These are phyloP conservation scores for Kwoniella heveanensis DNA, from an alignment of 768 basidiomycete species.

Conservation along the genomic window DNA sequence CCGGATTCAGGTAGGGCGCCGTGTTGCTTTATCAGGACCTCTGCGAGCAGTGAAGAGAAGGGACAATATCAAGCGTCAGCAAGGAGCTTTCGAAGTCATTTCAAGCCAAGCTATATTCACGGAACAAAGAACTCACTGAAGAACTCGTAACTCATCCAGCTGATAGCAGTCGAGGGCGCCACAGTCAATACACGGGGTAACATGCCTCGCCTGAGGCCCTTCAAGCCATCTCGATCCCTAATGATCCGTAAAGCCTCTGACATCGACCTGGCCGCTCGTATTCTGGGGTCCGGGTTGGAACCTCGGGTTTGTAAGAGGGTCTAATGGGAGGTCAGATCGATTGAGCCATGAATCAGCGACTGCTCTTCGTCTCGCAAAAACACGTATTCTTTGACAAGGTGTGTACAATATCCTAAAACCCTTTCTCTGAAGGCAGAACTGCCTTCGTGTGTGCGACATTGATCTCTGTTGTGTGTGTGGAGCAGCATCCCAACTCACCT, in stretches of 20 bases:
- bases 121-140: constrained; percentile 98
- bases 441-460: too few species aligned
- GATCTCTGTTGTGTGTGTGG: too few species aligned
- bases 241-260: constrained; percentile 84
- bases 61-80: background rate
- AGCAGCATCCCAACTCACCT: constrained; percentile 56
- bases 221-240: constrained; percentile 78
- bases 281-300: constrained; percentile 78
- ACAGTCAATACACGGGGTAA: constrained; percentile 89
- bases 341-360: too few species aligned
- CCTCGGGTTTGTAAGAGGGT: constrained; percentile 95
- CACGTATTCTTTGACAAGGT: too few species aligned
- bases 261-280: constrained; percentile 82
- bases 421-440: too few species aligned
- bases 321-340: constrained; percentile 30
- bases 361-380: too few species aligned
- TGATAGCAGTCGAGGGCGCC: constrained; percentile 95
- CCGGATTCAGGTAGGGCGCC: constrained; percentile 44
- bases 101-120: too few species aligned
- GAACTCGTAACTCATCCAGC: constrained; percentile 97
- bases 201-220: constrained; percentile 82
- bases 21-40: constrained; percentile 44
- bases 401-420: too few species aligned
- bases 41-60: constrained; percentile 17
- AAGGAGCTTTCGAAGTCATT: too few species aligned